Base-by-base conservation (phyloP, 2,329 filamentous ascomycete genomes). In the Teratosphaeriaceae sp. region DNA sequence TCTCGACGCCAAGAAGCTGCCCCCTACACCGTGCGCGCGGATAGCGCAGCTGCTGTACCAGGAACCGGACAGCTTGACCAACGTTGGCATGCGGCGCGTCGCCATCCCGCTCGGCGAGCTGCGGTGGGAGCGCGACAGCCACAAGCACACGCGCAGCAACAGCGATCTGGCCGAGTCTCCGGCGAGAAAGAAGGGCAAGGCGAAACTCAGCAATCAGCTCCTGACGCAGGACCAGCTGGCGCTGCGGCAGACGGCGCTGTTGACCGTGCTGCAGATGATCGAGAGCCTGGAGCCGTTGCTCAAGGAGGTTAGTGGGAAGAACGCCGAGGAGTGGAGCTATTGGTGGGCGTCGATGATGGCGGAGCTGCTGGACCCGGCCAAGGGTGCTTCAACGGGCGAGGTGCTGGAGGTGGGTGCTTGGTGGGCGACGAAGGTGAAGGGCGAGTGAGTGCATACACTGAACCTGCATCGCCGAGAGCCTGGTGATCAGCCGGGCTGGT, bases 321-420 rank as follows among this genome's bases (percentile, higher is more conserved):
- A 84, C 56, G 80, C 85, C 59, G 88, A 94, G 54, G 89, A 96
- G 67, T 96, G 88, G 88, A 85, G 94, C 62, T 73, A 80, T 31
- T 96, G 89, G 89, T 80, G 85, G 67, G 80, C 82, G 30, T 86
- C 83, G 64, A 86, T 95, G 84, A 90, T 88, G 75, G 78, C 79
- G 37, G 84, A 92, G 64, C 66, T 96, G 57, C 75, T 94, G 59
- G 80, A 84, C 61, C 83, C 90, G 47, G 46, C 26, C 82, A 31
- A 34, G 80, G 42, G 85, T 86, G 16, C 82, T 85, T 15, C 78
- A 37, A 88, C 80, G 70, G 88, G 89, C 37, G 89, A 96, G 65
- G 94, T 88, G 64, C 68, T 96, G 16, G 79, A 82, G 63, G 65
- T 80, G 45, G 79, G 78, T 33, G 75, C 78, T 13, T 82, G 78